Base-by-base conservation (phyloP, 1,284 basidiomycete species). In the Earliella scabrosa region DNA sequence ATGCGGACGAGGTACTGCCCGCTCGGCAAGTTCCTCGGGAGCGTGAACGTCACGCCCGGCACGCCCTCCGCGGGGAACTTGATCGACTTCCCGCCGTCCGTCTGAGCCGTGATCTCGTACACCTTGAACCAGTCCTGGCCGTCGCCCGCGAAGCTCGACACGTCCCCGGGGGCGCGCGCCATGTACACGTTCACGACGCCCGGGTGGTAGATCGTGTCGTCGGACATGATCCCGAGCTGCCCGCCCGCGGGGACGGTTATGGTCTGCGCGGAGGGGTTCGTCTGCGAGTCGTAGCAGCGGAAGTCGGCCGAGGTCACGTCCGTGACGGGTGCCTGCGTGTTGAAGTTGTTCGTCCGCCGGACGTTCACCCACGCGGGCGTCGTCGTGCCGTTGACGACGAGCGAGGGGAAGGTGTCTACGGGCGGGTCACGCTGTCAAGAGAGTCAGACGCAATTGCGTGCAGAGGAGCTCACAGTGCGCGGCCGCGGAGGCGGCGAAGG, bases 71-170 rank as follows among this genome's bases (percentile, higher is more conserved):
- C 60, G 50, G 60, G 60, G 60, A 58, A 80, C 68, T 43, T 47
- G 63, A 62, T 62, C 39, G 52, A 54, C 45, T 46, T 31, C 23
- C 60, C 60, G 43, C 60, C 60, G 52, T 62, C 18, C 24, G 60
- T 62, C 43, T 52, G 57, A 14, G 60, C 60, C 32, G 57, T 45
- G 60, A 62, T 62, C 60, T 62, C 21, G 57, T 62, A 62, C 26
- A 62, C 75, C 70, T 81, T 81, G 73, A 80, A 81, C 79, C 79
- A 81, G 14, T 76, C 78, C 39, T 70, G 66, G 20, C 75, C 76
- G 13, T 73, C 69, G 14, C 75, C 79, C 31, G 61, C 67, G 52
- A 70, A 71, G 40, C 73, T 74, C 66, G 74, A 73, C 45, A 77
- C 77, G 29, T 75, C 74, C 29, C 74, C 75, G 24, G 63, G 63